Conservation (phyloP, 2,329 filamentous ascomycete species). For the Talaromyces sp. region DNA sequence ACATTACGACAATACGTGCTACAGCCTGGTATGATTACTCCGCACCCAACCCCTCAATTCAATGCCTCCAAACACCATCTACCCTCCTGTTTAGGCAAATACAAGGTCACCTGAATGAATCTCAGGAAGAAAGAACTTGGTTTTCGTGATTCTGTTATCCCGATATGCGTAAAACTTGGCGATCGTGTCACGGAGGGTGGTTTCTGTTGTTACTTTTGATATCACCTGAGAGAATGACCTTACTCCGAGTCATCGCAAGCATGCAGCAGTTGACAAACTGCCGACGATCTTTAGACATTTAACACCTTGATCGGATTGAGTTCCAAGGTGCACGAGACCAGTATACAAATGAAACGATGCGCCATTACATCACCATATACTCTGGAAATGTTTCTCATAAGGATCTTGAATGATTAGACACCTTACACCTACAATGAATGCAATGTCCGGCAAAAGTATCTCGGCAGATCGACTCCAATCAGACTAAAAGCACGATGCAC, state of each 20-base stretch:
- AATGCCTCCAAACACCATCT: not conserved
- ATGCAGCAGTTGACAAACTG: not conserved
- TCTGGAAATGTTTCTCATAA: not conserved
- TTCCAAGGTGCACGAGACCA: not conserved
- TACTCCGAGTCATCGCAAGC: not conserved
- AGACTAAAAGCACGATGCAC: not conserved
- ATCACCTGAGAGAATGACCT: constrained; percentile 3
- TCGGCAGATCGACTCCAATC: not conserved
- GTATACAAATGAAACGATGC: not conserved
- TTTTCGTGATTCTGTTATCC: not conserved
- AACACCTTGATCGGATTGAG: not conserved
- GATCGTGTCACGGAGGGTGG: not conserved
- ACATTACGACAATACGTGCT: not conserved
- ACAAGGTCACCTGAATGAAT: not conserved
- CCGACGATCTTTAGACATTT: not conserved
- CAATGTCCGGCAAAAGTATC: not conserved
- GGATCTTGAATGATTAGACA: not conserved
- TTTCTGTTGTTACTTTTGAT: not conserved
- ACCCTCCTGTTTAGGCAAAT: not conserved
- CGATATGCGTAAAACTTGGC: not conserved
- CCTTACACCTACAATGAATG: not conserved
- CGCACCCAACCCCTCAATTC: constrained; percentile 5
- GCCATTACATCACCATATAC: not conserved
- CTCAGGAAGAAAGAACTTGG: not conserved
- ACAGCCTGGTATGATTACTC: not conserved